Conservation (phyloP, 2,329 filamentous ascomycete genomes). For the Coniella lustricola region DNA sequence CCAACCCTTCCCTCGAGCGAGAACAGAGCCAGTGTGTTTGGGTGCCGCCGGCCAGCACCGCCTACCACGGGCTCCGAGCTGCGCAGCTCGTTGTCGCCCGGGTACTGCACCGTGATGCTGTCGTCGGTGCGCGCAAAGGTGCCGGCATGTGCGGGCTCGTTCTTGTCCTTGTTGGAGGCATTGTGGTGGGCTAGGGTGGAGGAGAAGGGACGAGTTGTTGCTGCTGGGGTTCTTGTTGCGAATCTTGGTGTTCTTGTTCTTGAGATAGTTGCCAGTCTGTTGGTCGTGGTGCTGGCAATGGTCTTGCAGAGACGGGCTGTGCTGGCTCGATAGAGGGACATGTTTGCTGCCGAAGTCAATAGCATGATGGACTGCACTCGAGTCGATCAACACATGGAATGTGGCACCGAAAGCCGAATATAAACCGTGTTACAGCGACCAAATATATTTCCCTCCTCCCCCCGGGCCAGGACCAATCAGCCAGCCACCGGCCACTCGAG, state of each 20-base stretch:
- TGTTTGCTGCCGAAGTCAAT: background rate
- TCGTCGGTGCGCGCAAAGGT: slow-evolving; percentile 75
- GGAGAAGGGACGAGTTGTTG: background rate
- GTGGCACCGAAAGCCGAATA: too few relatives aligned
- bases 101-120: slow-evolving; percentile 71
- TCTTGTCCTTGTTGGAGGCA: slow-evolving; percentile 23
- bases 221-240: background rate
- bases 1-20: slow-evolving; percentile 78
- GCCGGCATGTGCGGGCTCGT: slow-evolving; percentile 37
- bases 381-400: too few relatives aligned
- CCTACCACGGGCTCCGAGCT: slow-evolving; percentile 64
- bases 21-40: slow-evolving; percentile 71
- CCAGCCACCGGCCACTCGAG: too few relatives aligned
- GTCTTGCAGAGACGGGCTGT: background rate
- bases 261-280: background rate
- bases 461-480: too few relatives aligned
- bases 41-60: slow-evolving; percentile 54
- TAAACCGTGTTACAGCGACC: too few relatives aligned
- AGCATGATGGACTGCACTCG: too few relatives aligned
- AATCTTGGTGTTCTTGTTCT: background rate
- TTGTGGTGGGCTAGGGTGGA: slow-evolving; percentile 16
- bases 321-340: slow-evolving; percentile 6
- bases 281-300: background rate
- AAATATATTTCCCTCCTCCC: too few relatives aligned
- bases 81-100: slow-evolving; percentile 66